phyloP scores from a whole-genome alignment of 1,284 basidiomycete species.

The Xanthoconium separans region DNA sequence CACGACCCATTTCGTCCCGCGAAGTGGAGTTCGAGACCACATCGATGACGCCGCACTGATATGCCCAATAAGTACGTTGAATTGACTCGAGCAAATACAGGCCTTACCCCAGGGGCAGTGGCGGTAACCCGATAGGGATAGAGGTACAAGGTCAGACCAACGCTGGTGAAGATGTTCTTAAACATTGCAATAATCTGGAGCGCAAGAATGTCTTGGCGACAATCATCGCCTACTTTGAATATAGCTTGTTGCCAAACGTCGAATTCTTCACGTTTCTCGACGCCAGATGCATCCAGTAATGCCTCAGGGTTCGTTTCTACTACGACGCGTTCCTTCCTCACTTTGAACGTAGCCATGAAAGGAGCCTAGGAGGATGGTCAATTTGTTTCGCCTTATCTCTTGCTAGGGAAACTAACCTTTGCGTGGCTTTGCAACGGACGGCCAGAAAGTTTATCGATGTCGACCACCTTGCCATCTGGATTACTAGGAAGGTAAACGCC shows the following conservation, averaged over 20 bases:
- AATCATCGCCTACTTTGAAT: constrained; percentile 99
- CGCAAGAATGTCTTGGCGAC: constrained; percentile 95
- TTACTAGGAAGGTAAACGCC: constrained; percentile 98
- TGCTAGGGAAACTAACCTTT: constrained; percentile 57
- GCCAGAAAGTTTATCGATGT: constrained; percentile 96
- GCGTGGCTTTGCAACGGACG: constrained; percentile 96
- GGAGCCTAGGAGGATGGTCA: constrained; percentile 68
- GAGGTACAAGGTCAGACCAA: constrained; percentile 90
- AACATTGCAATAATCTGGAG: constrained; percentile 99
- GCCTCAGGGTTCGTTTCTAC: constrained; percentile 67
- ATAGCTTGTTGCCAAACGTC: constrained; percentile 99
- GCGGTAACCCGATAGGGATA: constrained; percentile 98
- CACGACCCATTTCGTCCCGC: constrained; percentile 98
- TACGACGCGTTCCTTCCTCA: constrained; percentile 75
- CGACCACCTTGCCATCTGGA: constrained; percentile 94
- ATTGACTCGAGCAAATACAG: neutral
- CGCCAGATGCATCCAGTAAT: constrained; percentile 56
- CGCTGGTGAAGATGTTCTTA: constrained; percentile 92
- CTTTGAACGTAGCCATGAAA: constrained; percentile 99
- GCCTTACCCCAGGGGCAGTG: constrained; percentile 88
- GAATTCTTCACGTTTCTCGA: constrained; percentile 64
- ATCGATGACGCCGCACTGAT: constrained; percentile 95
- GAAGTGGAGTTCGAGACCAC: constrained; percentile 98
- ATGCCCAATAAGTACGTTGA: constrained; percentile 1
- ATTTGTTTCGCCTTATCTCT: neutral